phyloP scores from a whole-genome alignment of 345 rosid genomes.

The Theobroma cacao region DNA sequence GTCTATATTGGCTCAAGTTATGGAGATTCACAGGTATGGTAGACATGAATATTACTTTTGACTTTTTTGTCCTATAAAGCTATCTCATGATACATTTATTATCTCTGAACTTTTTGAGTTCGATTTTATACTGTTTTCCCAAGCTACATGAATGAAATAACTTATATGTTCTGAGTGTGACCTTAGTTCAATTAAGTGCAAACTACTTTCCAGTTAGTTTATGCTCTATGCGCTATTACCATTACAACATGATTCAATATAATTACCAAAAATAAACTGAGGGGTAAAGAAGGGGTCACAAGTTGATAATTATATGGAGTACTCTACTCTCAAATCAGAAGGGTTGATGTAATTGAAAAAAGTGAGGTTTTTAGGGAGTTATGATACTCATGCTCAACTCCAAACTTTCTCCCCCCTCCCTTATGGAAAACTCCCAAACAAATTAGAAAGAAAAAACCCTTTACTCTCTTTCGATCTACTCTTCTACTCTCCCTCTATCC shows the following conservation, averaged over 20 bases:
- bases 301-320: neutral
- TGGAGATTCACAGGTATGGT: slow-evolving; percentile 90
- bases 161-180: too few relatives aligned
- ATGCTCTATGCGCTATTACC: neutral
- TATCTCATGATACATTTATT: too few relatives aligned
- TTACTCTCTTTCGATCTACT: neutral
- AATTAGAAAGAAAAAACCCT: neutral
- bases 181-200: too few relatives aligned
- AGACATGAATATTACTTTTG: neutral
- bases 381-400: neutral
- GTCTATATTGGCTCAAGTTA: slow-evolving; percentile 89
- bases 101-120: too few relatives aligned
- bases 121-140: too few relatives aligned
- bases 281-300: neutral
- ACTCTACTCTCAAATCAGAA: neutral
- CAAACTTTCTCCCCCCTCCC: neutral
- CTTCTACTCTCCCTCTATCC: neutral
- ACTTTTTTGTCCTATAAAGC: neutral
- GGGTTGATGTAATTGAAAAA: neutral
- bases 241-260: neutral
- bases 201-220: neutral
- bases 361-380: neutral
- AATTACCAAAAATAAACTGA: neutral
- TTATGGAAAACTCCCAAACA: neutral
- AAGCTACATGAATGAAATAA: too few relatives aligned